A percentile compares a stretch with the other conserved stretches of the same genome.
Conservation (phyloP, 2,329 filamentous ascomycete genomes). For the Arachnopeziza araneosa region DNA sequence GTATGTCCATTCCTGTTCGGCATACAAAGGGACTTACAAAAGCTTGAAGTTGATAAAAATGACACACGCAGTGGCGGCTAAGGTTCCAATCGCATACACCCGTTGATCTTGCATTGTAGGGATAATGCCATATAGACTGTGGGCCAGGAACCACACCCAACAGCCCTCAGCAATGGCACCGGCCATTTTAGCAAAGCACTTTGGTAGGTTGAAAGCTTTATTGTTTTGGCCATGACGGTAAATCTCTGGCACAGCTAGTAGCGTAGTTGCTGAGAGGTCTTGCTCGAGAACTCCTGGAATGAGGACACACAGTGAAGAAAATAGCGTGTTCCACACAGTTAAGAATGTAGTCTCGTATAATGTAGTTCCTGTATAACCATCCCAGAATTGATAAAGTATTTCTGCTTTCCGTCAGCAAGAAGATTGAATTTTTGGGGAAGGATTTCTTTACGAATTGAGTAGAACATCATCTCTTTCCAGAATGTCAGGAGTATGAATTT, state of each 20-base stretch:
- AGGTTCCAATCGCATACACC: constrained; percentile 66
- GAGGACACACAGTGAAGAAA: constrained; percentile 81
- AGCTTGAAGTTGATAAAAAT: constrained; percentile 70
- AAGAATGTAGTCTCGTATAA: constrained; percentile 80
- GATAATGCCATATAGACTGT: constrained; percentile 54
- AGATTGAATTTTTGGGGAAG: constrained; percentile 54
- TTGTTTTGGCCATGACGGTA: constrained; percentile 76
- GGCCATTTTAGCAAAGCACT: constrained; percentile 74
- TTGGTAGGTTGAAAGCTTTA: constrained; percentile 68
- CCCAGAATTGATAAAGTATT: constrained; percentile 73
- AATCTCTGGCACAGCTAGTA: constrained; percentile 82
- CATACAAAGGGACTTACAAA: constrained; percentile 44
- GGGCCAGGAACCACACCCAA: constrained; percentile 68
- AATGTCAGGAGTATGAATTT: constrained; percentile 86
- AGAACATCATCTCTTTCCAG: constrained; percentile 76
- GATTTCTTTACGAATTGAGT: constrained; percentile 43
- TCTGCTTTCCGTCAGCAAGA: constrained; percentile 61
- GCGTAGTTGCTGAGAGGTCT: constrained; percentile 72
- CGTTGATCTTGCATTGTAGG: constrained; percentile 57
- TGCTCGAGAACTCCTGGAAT: constrained; percentile 87
- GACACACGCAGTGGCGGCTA: constrained; percentile 65
- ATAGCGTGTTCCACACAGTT: constrained; percentile 87
- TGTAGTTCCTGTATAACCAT: constrained; percentile 82
- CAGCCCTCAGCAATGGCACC: constrained; percentile 69
- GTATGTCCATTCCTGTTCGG: constrained; percentile 24